phyloP scores from a whole-genome alignment of 148 eudicot species.

The Rheum nobile region DNA sequence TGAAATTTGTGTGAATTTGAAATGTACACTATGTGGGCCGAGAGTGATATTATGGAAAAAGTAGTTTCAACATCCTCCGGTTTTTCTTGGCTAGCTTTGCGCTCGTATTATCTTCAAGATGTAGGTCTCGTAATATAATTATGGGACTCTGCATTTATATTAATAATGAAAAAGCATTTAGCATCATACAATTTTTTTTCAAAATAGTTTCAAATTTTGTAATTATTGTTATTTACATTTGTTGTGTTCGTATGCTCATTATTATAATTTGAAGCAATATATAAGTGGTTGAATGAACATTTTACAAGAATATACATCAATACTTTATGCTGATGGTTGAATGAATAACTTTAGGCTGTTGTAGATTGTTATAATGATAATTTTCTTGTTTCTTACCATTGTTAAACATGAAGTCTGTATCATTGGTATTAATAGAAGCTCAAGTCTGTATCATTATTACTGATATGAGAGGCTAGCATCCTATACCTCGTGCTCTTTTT shows the following conservation, averaged over 20 bases:
- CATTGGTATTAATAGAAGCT: not conserved
- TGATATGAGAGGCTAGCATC: not conserved
- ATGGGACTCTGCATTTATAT: not conserved
- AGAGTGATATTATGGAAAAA: too few relatives aligned
- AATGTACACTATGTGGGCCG: too few relatives aligned
- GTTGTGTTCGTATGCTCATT: not conserved
- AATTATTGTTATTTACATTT: not conserved
- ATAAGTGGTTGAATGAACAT: not conserved
- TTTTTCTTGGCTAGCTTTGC: not conserved
- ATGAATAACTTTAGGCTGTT: not conserved
- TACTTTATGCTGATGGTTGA: not conserved
- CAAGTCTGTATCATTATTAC: not conserved
- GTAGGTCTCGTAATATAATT: not conserved
- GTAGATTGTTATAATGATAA: not conserved
- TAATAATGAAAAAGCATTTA: not conserved
- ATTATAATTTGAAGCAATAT: not conserved
- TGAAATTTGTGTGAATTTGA: too few relatives aligned
- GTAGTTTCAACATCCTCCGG: not conserved
- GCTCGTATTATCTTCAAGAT: not conserved
- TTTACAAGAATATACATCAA: not conserved
- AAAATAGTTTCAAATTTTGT: not conserved
- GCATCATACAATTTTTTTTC: not conserved
- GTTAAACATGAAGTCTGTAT: not conserved
- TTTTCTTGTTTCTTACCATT: not conserved
- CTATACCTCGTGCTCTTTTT: not conserved